Conservation (phyloP, 805 yeast species). For the Barnettozyma sp. region DNA sequence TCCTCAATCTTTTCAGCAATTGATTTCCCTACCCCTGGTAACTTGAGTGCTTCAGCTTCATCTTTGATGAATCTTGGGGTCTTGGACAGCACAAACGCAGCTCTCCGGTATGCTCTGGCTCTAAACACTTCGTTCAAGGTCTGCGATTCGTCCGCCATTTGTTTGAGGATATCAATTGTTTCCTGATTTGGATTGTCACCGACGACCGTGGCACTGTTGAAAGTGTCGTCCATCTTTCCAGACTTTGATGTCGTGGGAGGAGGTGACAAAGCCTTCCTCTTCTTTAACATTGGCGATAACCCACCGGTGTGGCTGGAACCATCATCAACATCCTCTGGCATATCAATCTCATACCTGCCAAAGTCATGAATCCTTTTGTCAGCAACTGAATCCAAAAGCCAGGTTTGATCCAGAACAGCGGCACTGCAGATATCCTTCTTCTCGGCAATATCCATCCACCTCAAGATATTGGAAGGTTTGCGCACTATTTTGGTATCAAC, state of each 20-base stretch:
- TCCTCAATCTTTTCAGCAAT: constrained; percentile 41
- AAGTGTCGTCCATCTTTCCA: constrained; percentile 8
- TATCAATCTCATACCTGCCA: constrained; percentile 10
- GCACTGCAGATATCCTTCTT: constrained; percentile 1
- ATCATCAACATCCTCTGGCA: constrained; percentile 5
- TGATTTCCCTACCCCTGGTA: constrained; percentile 36
- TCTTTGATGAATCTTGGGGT: constrained; percentile 26
- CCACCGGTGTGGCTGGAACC: too few relatives aligned
- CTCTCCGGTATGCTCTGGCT: constrained; percentile 37
- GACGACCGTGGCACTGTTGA: constrained; percentile 6
- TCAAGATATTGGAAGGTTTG: constrained; percentile 9
- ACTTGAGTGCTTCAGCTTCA: constrained; percentile 31
- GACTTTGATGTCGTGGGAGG: constrained; percentile 5
- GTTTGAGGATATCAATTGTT: constrained; percentile 15
- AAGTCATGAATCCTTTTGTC: constrained; percentile 4
- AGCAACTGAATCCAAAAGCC: constrained; percentile 20
- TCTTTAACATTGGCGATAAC: background rate
- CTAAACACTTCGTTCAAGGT: constrained; percentile 32
- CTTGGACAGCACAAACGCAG: constrained; percentile 33
- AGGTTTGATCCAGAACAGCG: constrained; percentile 15
- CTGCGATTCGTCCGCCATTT: constrained; percentile 19
- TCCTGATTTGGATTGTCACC: constrained; percentile 19
- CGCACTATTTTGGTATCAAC: constrained; percentile 16
- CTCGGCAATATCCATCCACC: constrained; percentile 5
- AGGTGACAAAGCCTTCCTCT: background rate